Percentiles rank a stretch among this genome's conserved stretches.
phyloP scores from a whole-genome alignment of 2,329 filamentous ascomycete species.

The Penicillium sumatraense region DNA sequence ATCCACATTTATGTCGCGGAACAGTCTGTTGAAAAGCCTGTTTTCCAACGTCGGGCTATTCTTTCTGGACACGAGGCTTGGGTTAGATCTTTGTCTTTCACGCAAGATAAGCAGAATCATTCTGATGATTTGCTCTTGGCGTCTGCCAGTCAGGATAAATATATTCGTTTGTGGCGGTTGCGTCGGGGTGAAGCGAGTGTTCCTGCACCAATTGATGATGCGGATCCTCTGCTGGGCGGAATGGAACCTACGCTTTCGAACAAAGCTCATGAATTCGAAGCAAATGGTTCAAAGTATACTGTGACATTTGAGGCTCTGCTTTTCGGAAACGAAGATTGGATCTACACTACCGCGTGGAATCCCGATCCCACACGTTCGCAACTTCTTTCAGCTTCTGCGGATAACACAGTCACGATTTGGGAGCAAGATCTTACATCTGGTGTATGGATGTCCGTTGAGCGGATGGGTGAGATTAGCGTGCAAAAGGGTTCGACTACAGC shows the following conservation, averaged over 20 bases:
- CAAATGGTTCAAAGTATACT: conserved; percentile 67
- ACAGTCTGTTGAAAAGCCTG: conserved; percentile 39
- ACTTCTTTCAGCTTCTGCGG: conserved; percentile 87
- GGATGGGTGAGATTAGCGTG: conserved; percentile 89
- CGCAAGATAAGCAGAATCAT: conserved; percentile 60
- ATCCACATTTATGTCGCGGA: conserved; percentile 77
- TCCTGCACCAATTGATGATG: conserved; percentile 50
- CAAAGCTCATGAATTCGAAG: conserved; percentile 79
- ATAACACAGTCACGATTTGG: conserved; percentile 95
- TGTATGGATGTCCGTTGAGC: conserved; percentile 84
- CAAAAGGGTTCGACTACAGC: conserved; percentile 96
- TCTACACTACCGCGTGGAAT: conserved; percentile 84
- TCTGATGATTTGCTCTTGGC: conserved; percentile 77
- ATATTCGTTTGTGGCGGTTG: conserved; percentile 90
- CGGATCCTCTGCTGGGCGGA: conserved; percentile 41
- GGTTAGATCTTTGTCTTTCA: conserved; percentile 85
- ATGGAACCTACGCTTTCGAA: conserved; percentile 78
- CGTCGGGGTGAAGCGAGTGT: conserved; percentile 68
- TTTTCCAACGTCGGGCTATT: conserved; percentile 75
- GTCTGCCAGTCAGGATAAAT: conserved; percentile 96
- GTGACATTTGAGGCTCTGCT: conserved; percentile 93
- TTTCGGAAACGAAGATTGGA: conserved; percentile 97
- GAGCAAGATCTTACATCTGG: conserved; percentile 81
- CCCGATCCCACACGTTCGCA: conserved; percentile 62
- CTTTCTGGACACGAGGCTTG: conserved; percentile 92